phyloP scores from a whole-genome alignment of 306 rosid species.

The Ziziphus jujuba region DNA sequence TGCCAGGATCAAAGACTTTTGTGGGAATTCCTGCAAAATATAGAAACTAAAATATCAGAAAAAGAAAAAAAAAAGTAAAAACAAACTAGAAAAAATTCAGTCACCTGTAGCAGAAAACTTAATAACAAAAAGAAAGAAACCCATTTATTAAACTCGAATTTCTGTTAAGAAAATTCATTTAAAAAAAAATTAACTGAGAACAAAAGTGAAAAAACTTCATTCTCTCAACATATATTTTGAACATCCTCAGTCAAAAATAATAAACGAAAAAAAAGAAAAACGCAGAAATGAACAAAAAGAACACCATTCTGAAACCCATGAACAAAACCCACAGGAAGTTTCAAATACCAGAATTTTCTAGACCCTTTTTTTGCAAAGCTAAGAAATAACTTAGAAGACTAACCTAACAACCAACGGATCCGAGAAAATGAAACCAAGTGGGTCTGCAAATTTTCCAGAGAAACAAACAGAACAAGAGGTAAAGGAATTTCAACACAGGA shows the following conservation, averaged over 20 bases:
- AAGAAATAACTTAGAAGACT: conserved; percentile 25
- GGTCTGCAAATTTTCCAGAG: conserved; percentile 29
- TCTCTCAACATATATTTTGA: not conserved
- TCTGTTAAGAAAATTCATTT: not conserved
- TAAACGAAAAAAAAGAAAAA: not conserved
- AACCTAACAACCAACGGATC: conserved; percentile 18
- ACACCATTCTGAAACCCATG: not conserved
- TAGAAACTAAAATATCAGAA: conserved; percentile 19
- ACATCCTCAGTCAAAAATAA: not conserved
- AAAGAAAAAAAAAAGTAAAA: not conserved
- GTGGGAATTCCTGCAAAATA: conserved; percentile 21
- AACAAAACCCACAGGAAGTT: conserved; percentile 23
- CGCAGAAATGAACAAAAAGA: no score
- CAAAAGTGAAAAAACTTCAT: not conserved
- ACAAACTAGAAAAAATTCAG: not conserved
- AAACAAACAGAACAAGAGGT: conserved; percentile 5
- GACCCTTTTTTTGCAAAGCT: not conserved
- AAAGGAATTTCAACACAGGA: conserved; percentile 8
- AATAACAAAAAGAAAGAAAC: not conserved
- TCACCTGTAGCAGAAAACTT: not conserved
- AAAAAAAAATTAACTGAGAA: not conserved
- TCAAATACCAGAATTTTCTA: conserved; percentile 16
- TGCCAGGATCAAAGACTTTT: conserved; percentile 36
- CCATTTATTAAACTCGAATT: not conserved
- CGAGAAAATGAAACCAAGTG: conserved; percentile 21